phyloP scores from a whole-genome alignment of 805 yeast genomes.

The Kluyveromyces starmeri region DNA sequence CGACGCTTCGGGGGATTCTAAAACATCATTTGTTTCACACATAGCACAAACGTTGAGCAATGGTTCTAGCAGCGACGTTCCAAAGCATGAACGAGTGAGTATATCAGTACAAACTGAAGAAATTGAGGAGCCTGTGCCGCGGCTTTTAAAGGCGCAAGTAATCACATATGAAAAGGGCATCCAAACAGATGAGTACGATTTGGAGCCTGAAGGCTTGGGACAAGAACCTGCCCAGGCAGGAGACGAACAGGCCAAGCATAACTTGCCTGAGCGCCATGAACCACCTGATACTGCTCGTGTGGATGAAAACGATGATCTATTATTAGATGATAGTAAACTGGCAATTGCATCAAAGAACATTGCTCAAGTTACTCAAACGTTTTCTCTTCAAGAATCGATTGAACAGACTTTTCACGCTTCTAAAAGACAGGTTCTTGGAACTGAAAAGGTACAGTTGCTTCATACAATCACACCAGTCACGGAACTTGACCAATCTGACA shows the following conservation, averaged over 20 bases:
- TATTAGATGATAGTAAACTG: not conserved
- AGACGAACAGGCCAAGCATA: not conserved
- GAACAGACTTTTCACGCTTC: not conserved
- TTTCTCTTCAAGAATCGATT: constrained; percentile 4
- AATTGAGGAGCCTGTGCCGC: not conserved
- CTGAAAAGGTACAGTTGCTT: not conserved
- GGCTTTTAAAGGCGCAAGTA: constrained; percentile 1
- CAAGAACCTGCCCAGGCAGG: not conserved
- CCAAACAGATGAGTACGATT: constrained; percentile 15
- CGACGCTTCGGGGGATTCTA: not conserved
- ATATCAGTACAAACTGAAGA: constrained; percentile 19
- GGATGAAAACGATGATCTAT: not conserved
- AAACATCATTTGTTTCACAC: not conserved
- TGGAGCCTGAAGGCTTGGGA: not conserved
- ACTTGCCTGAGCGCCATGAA: not conserved
- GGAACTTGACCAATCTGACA: not conserved
- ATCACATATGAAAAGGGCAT: constrained; percentile 20
- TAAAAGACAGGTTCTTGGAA: not conserved
- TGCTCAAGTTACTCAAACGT: not conserved
- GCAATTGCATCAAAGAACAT: not conserved
- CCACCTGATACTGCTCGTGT: not conserved
- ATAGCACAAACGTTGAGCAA: not conserved
- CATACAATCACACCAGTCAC: not conserved
- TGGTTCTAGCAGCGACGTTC: constrained; percentile 1
- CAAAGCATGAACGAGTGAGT: constrained; percentile 9